These are phyloP conservation scores for Ceriops decandra DNA, from an alignment of 345 rosid genomes.

Conservation along the genomic window DNA sequence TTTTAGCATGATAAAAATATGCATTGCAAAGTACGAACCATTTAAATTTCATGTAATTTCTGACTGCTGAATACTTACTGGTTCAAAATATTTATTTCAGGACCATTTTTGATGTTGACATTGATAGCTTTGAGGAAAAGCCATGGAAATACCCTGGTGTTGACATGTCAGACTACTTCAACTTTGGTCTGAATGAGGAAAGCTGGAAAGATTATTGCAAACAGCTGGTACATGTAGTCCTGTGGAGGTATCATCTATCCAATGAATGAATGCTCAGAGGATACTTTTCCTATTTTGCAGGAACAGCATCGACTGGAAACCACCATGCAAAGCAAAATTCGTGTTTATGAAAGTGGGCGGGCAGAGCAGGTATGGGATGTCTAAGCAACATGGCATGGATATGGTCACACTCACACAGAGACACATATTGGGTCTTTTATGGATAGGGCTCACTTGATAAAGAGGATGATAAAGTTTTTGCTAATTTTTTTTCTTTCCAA, in stretches of 20 bases:
- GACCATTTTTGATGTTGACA: slow-evolving; percentile 93
- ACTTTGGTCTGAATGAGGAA: slow-evolving; percentile 92
- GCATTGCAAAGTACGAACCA: neutral
- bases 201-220: slow-evolving; percentile 98
- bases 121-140: slow-evolving; percentile 92
- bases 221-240: slow-evolving; percentile 65
- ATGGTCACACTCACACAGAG: neutral
- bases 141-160: slow-evolving; percentile 89
- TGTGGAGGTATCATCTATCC: slow-evolving; percentile 19
- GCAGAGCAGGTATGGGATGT: slow-evolving; percentile 61
- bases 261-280: slow-evolving; percentile 24
- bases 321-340: slow-evolving; percentile 97
- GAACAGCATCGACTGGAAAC: slow-evolving; percentile 86
- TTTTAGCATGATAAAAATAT: neutral
- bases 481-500: slow-evolving; percentile 25
- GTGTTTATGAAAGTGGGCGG: slow-evolving; percentile 95
- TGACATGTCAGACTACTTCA: slow-evolving; percentile 83
- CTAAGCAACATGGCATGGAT: neutral
- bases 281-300: slow-evolving; percentile 39
- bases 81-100: slow-evolving; percentile 40
- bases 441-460: neutral
- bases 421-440: neutral
- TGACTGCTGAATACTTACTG: slow-evolving; percentile 10
- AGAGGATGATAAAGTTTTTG: slow-evolving; percentile 12
- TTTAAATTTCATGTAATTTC: slow-evolving; percentile 1